phyloP scores from a whole-genome alignment of 192 early-diverging fungal species.

The Rhizophlyctis rosea region DNA sequence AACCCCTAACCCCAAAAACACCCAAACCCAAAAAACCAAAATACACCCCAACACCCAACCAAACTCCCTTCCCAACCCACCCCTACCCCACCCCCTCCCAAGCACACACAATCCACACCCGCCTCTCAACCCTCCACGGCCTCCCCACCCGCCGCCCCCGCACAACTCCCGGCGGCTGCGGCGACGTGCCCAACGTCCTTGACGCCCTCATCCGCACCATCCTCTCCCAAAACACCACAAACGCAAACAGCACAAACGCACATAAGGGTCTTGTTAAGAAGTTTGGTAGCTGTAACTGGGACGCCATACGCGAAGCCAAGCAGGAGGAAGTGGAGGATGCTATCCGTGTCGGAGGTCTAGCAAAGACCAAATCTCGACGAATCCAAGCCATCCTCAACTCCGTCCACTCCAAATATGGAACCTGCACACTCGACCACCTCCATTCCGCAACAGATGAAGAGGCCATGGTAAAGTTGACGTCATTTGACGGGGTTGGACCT shows the following conservation, averaged over 20 bases:
- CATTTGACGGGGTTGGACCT: slow-evolving; percentile 10
- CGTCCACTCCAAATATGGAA: neutral
- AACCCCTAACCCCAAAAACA: too few species aligned
- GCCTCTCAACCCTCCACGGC: neutral
- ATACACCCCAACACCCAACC: too few species aligned
- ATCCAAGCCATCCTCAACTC: neutral
- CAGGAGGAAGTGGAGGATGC: slow-evolving; percentile 8
- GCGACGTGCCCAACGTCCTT: slow-evolving; percentile 1
- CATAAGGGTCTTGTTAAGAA: neutral
- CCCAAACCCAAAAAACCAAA: too few species aligned
- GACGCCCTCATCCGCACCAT: slow-evolving; percentile 12
- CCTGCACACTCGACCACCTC: slow-evolving; percentile 5
- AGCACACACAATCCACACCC: neutral
- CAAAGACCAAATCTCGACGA: neutral
- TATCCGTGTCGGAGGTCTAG: slow-evolving; percentile 6
- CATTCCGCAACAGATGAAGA: neutral
- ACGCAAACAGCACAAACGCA: neutral
- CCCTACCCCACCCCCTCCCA: neutral
- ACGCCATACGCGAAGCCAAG: neutral
- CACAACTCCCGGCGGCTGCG: neutral
- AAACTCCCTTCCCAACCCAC: slow-evolving; percentile 1
- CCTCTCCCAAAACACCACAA: slow-evolving; percentile 9
- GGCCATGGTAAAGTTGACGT: slow-evolving; percentile 9
- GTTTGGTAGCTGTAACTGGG: neutral
- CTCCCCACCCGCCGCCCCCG: slow-evolving; percentile 6